phyloP scores from a whole-genome alignment of 2,329 filamentous ascomycete genomes.

The Sodiomyces alkalinus region DNA sequence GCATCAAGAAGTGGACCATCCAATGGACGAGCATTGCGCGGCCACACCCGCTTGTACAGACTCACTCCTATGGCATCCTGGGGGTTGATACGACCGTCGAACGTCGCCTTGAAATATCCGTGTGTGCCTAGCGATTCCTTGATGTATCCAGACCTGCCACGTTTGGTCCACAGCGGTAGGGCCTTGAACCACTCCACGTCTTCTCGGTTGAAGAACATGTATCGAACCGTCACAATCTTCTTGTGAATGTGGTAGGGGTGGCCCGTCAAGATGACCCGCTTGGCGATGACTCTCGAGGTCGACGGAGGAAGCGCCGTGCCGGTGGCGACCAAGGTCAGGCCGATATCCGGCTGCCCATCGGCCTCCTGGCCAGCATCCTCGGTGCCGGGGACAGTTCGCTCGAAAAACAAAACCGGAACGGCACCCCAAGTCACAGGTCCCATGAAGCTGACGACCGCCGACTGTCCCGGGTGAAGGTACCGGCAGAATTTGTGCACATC shows the following conservation, averaged over 20 bases:
- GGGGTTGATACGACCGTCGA: slow-evolving; percentile 90
- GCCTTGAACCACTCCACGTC: slow-evolving; percentile 98
- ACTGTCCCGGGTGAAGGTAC: slow-evolving; percentile 80
- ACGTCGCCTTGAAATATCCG: slow-evolving; percentile 99
- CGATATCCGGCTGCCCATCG: slow-evolving; percentile 23
- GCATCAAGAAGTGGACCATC: slow-evolving; percentile 25
- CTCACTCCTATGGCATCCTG: slow-evolving; percentile 89
- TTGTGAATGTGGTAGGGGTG: slow-evolving; percentile 99
- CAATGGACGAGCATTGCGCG: slow-evolving; percentile 45
- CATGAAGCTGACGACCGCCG: slow-evolving; percentile 77
- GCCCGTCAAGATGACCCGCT: slow-evolving; percentile 84
- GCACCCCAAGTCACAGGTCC: slow-evolving; percentile 87
- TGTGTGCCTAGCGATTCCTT: slow-evolving; percentile 93
- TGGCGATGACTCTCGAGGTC: slow-evolving; percentile 71
- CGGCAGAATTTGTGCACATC: slow-evolving; percentile 95
- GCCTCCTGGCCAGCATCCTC: slow-evolving; percentile 24
- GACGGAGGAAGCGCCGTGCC: slow-evolving; percentile 73
- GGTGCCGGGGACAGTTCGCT: slow-evolving; percentile 32
- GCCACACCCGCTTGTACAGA: slow-evolving; percentile 75
- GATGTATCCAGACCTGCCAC: slow-evolving; percentile 77
- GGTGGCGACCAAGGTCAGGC: slow-evolving; percentile 64
- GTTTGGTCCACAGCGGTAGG: slow-evolving; percentile 81
- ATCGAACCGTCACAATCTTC: slow-evolving; percentile 87
- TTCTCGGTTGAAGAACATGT: slow-evolving; percentile 98
- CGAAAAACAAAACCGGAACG: slow-evolving; percentile 82